Evolutionary conservation across 2,329 filamentous ascomycete species (phyloP).

Genomic region (Aureobasidium pullulans): DNA sequence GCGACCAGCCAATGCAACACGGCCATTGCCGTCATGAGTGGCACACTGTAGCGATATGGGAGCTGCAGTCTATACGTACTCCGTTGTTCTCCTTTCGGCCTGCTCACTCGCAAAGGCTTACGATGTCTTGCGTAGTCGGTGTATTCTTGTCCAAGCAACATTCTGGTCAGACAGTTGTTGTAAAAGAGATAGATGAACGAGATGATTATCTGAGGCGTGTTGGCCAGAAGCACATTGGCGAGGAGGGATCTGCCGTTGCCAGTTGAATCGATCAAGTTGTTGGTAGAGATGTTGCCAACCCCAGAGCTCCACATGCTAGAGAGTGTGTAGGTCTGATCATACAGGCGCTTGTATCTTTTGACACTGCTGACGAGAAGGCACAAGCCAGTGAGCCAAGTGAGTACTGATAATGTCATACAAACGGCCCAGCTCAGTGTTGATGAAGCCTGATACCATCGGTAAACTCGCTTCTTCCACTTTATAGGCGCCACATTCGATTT

Average conservation of each 20-base stretch:
- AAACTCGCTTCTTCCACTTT: neutral
- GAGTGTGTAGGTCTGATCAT: neutral
- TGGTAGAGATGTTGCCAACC: neutral
- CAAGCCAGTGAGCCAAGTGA: neutral
- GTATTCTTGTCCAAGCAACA: constrained; percentile 43
- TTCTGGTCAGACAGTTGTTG: constrained; percentile 40
- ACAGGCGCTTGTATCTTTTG: neutral
- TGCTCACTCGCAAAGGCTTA: constrained; percentile 33
- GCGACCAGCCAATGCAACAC: constrained; percentile 39
- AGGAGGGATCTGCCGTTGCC: neutral
- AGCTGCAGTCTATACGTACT: constrained; percentile 35
- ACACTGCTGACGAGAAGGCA: neutral
- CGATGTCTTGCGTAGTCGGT: constrained; percentile 27
- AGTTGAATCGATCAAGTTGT: neutral
- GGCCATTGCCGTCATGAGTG: constrained; percentile 26
- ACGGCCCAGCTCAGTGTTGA: neutral
- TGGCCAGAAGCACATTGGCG: constrained; percentile 33
- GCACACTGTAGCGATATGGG: constrained; percentile 32
- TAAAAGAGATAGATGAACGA: constrained; percentile 40
- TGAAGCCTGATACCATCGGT: neutral
- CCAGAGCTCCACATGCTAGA: neutral
- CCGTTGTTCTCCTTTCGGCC: constrained; percentile 30
- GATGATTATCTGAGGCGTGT: constrained; percentile 41
- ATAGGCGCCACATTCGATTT: neutral
- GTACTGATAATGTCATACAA: neutral